Base-by-base conservation (phyloP, 2,329 filamentous ascomycete genomes). In the Trichoderma lentiforme region DNA sequence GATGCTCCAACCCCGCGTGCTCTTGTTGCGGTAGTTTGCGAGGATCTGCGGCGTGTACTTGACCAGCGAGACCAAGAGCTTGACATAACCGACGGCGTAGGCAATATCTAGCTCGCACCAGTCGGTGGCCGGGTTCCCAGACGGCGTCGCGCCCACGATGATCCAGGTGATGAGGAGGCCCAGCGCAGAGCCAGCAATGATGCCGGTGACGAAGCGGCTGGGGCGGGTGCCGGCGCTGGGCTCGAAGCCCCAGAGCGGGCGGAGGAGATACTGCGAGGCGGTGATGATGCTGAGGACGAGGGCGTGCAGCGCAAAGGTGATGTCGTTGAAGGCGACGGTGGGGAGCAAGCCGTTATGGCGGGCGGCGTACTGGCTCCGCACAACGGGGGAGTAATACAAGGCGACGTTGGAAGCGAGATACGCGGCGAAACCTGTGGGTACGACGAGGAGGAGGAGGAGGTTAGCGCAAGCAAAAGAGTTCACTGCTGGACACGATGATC, bases 21-120 rank as follows among this genome's bases (percentile, higher is more conserved):
- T 97, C 79, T 91, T 88, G 77, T 95, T 94, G 77, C 90, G 90
- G 80, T 92, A 94, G 84, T 98, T 98, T 76, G 92, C 86, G 77
- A 92, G 86, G 47, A 93, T 89, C 84, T 97, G 94, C 6, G 96
- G 96, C 61, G 93, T 90, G 82, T 98, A 98, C 83, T 99, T 99
- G 82, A 97, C 88, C 30, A 98, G 84, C 0, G 95, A 97, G 75
- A 97, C 89, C 70, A 95, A 81, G 39, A 99, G 86, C 83, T 99
- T 99, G 79, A 97, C 91, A 79, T 97, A 97, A 56, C 93, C 93
- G 36, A 97, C 84, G 14, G 92, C 88, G 78, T 90, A 90, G 63
- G 89, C 85, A 67, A 89, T 85, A 77, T 92, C 90, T 56, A 92
- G 86, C 82, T 86, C 89, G 69, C 87, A 87, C 89, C 89, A 91